Base-by-base conservation (phyloP, 768 basidiomycete species). In the Cytidiella melzeri region DNA sequence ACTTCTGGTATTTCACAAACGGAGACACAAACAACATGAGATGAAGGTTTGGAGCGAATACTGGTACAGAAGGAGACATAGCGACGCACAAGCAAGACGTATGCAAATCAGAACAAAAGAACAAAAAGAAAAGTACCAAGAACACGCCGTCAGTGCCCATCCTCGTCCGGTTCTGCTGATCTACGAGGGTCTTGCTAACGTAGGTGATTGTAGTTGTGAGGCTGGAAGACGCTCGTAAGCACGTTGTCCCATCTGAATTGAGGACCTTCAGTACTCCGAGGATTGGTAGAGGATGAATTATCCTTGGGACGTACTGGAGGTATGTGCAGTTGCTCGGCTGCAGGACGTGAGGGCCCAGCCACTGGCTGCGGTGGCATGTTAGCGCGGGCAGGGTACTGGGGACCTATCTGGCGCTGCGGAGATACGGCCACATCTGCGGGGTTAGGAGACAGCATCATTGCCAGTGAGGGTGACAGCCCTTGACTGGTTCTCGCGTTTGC, bases 391-490 rank as follows among this genome's bases (percentile, higher is more conserved):
- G 47, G 36, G 5, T 11, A 43, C 20, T 24, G 52, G 11, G 41
- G 47, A 25, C 15, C 7, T 24, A 48, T 47, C 26, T 7, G 40
- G 26, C 40, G 34, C 11, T 46, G 60, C 4, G 63, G 59, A n/a
- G 63, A 57, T 20, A 57, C 52, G 4, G 59, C 57, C 34, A 53
- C 37, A 19, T 63, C 60, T 5, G 41, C 38, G 25, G 58, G 51
- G 24, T 53, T 55, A 18, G 81, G 81, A n/a, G 81, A 80, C 39
- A 82, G 73, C 57, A 83, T 76, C 71, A 80, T 76, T 15, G 80
- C 81, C 36, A 83, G 60, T 15, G 81, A 83, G 5, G 82, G 82
- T 1, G 80, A 82, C 24, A 83, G 68, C 10, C 64, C 64, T 46
- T 56, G 56, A 12, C 70, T 77, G 52, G 77, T 7, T 65, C 67